These are phyloP conservation scores for Pichia californica DNA, from an alignment of 805 yeast genomes.

Conservation along the genomic window DNA sequence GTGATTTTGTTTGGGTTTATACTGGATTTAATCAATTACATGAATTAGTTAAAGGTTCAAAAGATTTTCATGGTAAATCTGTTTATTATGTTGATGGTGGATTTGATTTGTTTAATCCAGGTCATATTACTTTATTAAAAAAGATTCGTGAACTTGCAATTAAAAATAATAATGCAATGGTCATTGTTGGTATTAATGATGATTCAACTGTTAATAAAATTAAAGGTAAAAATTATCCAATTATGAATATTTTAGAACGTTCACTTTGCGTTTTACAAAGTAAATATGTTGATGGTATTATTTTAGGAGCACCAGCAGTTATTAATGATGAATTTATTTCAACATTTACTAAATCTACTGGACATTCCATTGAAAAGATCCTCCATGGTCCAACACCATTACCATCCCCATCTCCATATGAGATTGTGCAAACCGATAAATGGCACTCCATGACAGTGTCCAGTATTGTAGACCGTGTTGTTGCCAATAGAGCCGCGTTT, in stretches of 20 bases:
- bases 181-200: conserved; percentile 64
- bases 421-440: too few relatives aligned
- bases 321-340: conserved; percentile 38
- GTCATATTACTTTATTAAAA: conserved; percentile 73
- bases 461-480: conserved; percentile 70
- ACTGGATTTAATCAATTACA: conserved; percentile 21
- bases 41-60: conserved; percentile 24
- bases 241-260: conserved; percentile 85
- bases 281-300: conserved; percentile 69
- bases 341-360: neutral
- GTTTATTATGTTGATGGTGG: conserved; percentile 64
- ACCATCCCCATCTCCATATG: too few relatives aligned
- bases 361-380: neutral
- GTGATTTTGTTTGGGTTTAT: conserved; percentile 51
- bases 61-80: conserved; percentile 11
- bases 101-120: conserved; percentile 90
- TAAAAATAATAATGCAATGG: conserved; percentile 37
- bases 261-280: conserved; percentile 86
- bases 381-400: neutral
- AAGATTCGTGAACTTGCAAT: conserved; percentile 33
- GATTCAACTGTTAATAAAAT: conserved; percentile 48
- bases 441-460: conserved; percentile 62
- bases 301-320: conserved; percentile 60
- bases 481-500: conserved; percentile 59
- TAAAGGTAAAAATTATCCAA: conserved; percentile 65